Evolutionary conservation across 129 eudicot genomes (phyloP).

Genomic region (Flaveria brownii): DNA sequence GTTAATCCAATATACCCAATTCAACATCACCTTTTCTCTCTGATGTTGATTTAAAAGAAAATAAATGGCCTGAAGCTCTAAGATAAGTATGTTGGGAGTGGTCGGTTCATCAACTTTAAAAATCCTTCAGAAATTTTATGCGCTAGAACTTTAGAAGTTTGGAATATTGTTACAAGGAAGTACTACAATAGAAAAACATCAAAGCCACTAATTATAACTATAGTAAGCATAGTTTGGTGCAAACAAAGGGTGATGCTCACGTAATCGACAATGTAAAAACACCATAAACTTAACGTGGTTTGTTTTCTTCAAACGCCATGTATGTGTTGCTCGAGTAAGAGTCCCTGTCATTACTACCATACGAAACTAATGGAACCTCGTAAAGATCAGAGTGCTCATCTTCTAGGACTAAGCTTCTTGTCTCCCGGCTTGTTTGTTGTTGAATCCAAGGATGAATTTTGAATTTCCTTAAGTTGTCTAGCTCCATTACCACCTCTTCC

Average conservation of each 20-base stretch:
- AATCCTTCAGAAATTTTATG: neutral
- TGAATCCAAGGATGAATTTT: neutral
- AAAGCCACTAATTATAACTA: neutral
- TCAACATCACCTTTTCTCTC: too few species aligned
- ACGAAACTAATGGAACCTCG: neutral
- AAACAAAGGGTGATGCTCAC: neutral
- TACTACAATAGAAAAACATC: neutral
- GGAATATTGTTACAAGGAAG: neutral
- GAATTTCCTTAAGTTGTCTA: neutral
- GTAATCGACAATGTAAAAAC: neutral
- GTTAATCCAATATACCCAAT: too few species aligned
- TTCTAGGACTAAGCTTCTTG: neutral
- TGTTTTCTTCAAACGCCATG: neutral
- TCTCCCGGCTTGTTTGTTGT: neutral
- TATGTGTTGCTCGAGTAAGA: neutral
- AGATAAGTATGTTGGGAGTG: conserved; percentile 36
- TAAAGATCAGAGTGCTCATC: neutral
- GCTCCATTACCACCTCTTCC: neutral
- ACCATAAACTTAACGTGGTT: neutral
- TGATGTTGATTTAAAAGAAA: too few species aligned
- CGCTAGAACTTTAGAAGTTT: conserved; percentile 48
- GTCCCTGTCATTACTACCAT: neutral
- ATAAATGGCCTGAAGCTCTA: too few species aligned
- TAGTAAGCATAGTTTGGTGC: neutral
- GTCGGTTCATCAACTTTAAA: neutral